Percentiles rank a stretch among this genome's conserved stretches.
Evolutionary conservation across 2,329 filamentous ascomycete species (phyloP).

Genomic region (Fusarium floridanum): DNA sequence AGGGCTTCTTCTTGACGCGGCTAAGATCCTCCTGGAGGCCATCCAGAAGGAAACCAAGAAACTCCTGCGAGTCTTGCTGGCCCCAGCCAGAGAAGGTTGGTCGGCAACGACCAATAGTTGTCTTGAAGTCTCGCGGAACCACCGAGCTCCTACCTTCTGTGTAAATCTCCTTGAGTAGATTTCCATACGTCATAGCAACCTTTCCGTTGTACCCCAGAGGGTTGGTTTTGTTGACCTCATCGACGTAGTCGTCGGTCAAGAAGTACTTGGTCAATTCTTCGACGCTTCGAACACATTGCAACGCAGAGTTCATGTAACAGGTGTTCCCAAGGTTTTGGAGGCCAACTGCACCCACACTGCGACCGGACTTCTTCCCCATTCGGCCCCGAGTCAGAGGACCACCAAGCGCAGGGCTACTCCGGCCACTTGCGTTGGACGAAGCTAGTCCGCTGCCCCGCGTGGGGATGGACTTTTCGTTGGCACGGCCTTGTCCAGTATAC

Average conservation of each 20-base stretch:
- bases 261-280: conserved; percentile 96
- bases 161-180: conserved; percentile 83
- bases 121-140: conserved; percentile 85
- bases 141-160: conserved; percentile 77
- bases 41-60: conserved; percentile 93
- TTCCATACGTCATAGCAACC: conserved; percentile 87
- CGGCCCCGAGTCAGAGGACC: conserved; percentile 78
- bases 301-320: conserved; percentile 98
- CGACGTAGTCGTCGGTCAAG: conserved; percentile 77
- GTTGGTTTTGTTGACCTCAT: conserved; percentile 88
- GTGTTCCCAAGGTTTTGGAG: conserved; percentile 94
- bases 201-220: conserved; percentile 86
- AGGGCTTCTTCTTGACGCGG: conserved; percentile 93
- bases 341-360: conserved; percentile 82
- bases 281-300: conserved; percentile 94
- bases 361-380: conserved; percentile 76
- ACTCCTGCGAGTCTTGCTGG: conserved; percentile 98
- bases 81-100: conserved; percentile 93
- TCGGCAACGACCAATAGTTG: conserved; percentile 82
- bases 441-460: conserved; percentile 46
- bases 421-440: conserved; percentile 65
- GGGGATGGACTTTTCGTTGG: conserved; percentile 54
- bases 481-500: conserved; percentile 52
- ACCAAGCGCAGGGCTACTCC: conserved; percentile 74
- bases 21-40: conserved; percentile 96